Evolutionary conservation across 805 yeast species (phyloP), one percentile per base, ranked within the genome.

Genomic region (Yarrowia sp.): DNA sequence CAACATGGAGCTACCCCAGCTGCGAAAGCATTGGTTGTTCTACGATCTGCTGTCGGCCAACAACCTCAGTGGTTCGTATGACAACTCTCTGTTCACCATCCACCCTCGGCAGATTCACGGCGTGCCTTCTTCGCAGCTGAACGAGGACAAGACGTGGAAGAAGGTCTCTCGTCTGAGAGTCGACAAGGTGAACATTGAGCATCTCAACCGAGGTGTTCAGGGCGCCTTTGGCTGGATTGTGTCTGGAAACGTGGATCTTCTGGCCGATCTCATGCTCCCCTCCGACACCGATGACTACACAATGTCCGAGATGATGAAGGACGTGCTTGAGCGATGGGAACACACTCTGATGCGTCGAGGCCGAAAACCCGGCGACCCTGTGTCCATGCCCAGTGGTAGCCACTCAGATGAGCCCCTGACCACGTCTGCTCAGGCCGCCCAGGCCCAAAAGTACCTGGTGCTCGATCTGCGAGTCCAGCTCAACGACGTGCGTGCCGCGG

Each of bases 141-240:
- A 71, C 43, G 73, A 76, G 8, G 61, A 70, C 35, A 67, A 67
- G 38, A 82, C 82, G 11, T 85, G 88, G 87, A 82, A 83, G 70
- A 82, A 88, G 69, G 85, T 90, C 12, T 91, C 94, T 1, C 82
- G 97, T 53, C 82, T 92, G 71, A 81, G 98, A 63, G 89, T 93
- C 45, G 98, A 95, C 76, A 87, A 92, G 38, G 84, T 95, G 68
- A 88, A 87, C 75, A 85, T 95, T 46, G 97, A 94, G 73, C 98
- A 95, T 78, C 79, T 95, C 69, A 95, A 95, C 75, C 86, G 91
- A 1, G 98, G 98, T 0, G 84, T 91, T 69, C 73, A 73, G 7
- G 99, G 99, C 0, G 97, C 98, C 12, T 92, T 95, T 78, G 98
- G 98, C 8, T 95, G 99, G 99, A 94, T 95, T 69, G 87, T 91